These are phyloP conservation scores for Diaporthe citri DNA, from an alignment of 2,329 filamentous ascomycete species.

Conservation along the genomic window DNA sequence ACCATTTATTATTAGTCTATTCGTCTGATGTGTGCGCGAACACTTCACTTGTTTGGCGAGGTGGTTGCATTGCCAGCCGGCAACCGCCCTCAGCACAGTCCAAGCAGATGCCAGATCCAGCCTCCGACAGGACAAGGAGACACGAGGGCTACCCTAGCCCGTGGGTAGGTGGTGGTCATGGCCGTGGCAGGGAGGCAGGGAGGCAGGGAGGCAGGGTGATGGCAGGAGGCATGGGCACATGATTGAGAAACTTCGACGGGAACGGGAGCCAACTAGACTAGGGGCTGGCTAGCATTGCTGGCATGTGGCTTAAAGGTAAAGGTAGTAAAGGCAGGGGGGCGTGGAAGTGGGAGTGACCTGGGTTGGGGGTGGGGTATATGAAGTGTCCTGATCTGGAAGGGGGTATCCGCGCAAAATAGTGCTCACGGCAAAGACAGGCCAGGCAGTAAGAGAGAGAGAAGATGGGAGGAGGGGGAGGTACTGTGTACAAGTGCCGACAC, in stretches of 20 bases:
- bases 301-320: background rate
- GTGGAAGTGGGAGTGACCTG: background rate
- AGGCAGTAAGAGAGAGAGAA: background rate
- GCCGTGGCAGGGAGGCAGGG: too few relatives aligned
- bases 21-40: slow-evolving; percentile 31
- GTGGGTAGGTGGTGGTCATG: background rate
- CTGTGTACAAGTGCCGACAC: slow-evolving; percentile 8
- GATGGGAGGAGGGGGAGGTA: background rate
- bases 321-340: background rate
- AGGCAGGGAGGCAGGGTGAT: background rate
- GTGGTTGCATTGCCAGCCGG: slow-evolving; percentile 31
- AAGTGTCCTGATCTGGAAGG: slow-evolving; percentile 4
- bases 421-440: background rate
- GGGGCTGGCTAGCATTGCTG: background rate
- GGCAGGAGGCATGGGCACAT: background rate
- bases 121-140: slow-evolving; percentile 16
- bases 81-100: slow-evolving; percentile 3
- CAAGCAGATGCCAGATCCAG: slow-evolving; percentile 24
- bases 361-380: slow-evolving; percentile 14
- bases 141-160: background rate
- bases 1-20: slow-evolving; percentile 19
- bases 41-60: slow-evolving; percentile 9
- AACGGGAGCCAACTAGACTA: slow-evolving; percentile 23
- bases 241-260: slow-evolving; percentile 30
- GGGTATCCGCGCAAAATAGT: slow-evolving; percentile 19